A percentile compares a stretch with the other conserved stretches of the same genome.
Conservation (phyloP, 2,329 filamentous ascomycete genomes). For the Aspergillus transmontanensis region DNA sequence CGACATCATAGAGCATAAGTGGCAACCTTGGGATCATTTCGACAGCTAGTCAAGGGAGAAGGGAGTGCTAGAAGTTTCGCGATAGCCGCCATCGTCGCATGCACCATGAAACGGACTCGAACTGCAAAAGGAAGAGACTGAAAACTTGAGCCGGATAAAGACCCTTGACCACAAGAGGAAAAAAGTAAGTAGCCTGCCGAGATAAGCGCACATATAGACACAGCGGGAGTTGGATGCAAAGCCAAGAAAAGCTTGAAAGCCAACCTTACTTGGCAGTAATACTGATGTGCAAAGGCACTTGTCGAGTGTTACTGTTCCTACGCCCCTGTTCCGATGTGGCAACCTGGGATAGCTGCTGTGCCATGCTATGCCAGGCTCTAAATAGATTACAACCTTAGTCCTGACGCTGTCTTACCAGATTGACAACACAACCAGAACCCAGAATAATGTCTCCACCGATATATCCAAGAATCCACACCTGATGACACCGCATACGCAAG, state of each 20-base stretch:
- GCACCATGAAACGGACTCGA: background rate
- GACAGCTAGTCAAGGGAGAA: background rate
- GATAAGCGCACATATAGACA: background rate
- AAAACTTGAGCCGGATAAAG: background rate
- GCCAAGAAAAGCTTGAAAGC: slow-evolving; percentile 9
- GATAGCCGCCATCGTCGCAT: background rate
- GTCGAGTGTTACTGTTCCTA: background rate
- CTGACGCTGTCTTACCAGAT: background rate
- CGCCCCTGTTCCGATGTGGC: background rate
- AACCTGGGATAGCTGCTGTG: background rate
- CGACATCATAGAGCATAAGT: background rate
- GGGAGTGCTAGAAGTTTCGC: background rate
- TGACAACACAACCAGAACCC: slow-evolving; percentile 23
- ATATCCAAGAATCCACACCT: background rate
- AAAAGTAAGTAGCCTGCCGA: background rate
- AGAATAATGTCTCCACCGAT: slow-evolving; percentile 41
- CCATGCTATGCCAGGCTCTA: background rate
- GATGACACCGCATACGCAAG: slow-evolving; percentile 15
- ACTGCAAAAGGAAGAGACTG: background rate
- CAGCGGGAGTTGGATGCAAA: background rate
- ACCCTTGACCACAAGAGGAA: background rate
- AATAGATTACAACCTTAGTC: background rate
- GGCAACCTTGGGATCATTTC: background rate
- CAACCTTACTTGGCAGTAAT: background rate
- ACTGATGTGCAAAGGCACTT: background rate